phyloP scores from a whole-genome alignment of 257 asterid species.

The Solanum corneliomulleri region DNA sequence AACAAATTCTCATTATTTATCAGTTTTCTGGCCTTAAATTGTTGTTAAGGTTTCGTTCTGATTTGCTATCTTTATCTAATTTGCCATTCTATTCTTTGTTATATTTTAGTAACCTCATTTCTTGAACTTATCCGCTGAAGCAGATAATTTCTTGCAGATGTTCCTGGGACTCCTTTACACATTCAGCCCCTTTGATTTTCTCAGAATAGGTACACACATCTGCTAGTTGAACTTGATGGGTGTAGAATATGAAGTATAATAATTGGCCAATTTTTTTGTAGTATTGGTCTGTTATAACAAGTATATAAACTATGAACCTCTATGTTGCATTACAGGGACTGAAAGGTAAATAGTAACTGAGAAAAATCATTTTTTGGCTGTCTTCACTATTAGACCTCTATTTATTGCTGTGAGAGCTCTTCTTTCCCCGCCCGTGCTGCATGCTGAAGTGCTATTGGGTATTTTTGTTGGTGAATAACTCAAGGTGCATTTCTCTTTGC shows the following conservation, averaged over 20 bases:
- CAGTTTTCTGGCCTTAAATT: neutral
- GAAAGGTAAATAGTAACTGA: neutral
- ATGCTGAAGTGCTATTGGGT: neutral
- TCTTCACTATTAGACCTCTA: neutral
- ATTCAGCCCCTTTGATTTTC: slow-evolving; percentile 56
- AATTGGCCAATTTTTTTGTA: neutral
- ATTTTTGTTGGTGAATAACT: neutral
- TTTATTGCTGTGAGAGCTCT: neutral
- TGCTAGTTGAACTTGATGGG: neutral
- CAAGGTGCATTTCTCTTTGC: neutral
- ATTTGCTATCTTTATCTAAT: neutral
- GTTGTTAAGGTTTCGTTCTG: neutral
- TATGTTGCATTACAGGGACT: neutral
- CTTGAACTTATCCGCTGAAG: neutral
- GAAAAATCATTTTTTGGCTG: neutral
- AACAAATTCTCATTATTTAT: neutral
- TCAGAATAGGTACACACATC: slow-evolving; percentile 39
- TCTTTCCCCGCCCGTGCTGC: neutral
- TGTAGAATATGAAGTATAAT: neutral
- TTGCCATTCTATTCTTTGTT: neutral
- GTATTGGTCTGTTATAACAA: neutral
- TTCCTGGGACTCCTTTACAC: slow-evolving; percentile 52
- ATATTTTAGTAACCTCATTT: neutral
- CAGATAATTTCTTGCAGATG: slow-evolving; percentile 36
- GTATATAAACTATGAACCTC: neutral